These are phyloP conservation scores for Eustoma russellianum DNA, from an alignment of 257 asterid genomes.

Conservation along the genomic window DNA sequence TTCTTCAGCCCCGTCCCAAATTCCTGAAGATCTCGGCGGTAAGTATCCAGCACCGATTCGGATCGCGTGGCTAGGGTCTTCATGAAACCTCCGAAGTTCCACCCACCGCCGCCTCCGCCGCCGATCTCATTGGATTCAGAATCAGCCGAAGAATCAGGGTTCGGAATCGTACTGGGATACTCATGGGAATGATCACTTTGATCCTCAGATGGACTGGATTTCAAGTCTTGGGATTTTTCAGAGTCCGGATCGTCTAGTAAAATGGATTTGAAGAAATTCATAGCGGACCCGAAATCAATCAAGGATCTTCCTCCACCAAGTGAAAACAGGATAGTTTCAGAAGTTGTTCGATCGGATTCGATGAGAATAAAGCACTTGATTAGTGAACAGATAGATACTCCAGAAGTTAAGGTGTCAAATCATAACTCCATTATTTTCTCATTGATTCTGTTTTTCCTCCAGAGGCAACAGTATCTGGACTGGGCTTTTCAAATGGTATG, in stretches of 20 bases:
- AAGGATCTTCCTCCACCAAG: not conserved
- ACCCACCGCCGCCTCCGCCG: conserved; percentile 25
- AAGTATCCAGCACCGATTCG: conserved; percentile 72
- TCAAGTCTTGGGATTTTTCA: conserved; percentile 19
- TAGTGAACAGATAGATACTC: too few species aligned
- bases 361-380: too few species aligned
- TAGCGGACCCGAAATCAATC: conserved; percentile 8
- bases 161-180: not conserved
- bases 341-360: too few species aligned
- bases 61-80: conserved; percentile 49
- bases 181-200: conserved; percentile 11
- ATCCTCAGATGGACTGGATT: conserved; percentile 16
- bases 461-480: too few species aligned
- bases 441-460: too few species aligned
- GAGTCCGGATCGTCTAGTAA: conserved; percentile 61
- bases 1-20: conserved; percentile 66
- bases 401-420: too few species aligned
- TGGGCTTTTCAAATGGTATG: too few species aligned
- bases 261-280: conserved; percentile 86
- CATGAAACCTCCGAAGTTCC: conserved; percentile 71
- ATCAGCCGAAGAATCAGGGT: conserved; percentile 1
- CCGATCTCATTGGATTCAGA: not conserved
- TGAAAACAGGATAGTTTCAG: not conserved
- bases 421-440: too few species aligned
- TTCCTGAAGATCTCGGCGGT: conserved; percentile 70